A percentile compares a stretch with the other conserved stretches of the same genome.
These are phyloP conservation scores for Saturnispora quitensis DNA, from an alignment of 805 yeast genomes.

Conservation along the genomic window DNA sequence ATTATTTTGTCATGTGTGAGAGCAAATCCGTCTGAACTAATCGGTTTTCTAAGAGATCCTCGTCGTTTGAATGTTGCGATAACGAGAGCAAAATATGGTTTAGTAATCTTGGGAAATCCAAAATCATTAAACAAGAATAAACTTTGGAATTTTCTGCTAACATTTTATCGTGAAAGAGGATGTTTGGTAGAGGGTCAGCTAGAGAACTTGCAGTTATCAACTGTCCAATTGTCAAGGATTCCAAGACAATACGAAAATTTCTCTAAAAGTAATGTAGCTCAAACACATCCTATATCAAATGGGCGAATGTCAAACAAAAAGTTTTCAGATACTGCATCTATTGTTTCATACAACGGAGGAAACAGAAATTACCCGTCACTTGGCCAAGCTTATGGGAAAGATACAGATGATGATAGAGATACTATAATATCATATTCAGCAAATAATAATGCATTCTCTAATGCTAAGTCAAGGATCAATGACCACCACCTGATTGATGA, in stretches of 20 bases:
- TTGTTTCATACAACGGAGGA: constrained; percentile 30
- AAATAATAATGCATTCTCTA: not conserved
- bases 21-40: constrained; percentile 61
- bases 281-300: constrained; percentile 7
- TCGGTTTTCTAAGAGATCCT: constrained; percentile 80
- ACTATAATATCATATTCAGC: constrained; percentile 4
- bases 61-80: constrained; percentile 84
- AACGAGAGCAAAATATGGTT: constrained; percentile 79
- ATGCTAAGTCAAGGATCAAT: constrained; percentile 4
- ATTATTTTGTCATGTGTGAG: constrained; percentile 45
- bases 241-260: constrained; percentile 7
- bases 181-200: constrained; percentile 86
- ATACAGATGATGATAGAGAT: constrained; percentile 7
- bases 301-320: constrained; percentile 9
- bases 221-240: constrained; percentile 38
- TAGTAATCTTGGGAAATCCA: constrained; percentile 79
- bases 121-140: constrained; percentile 58
- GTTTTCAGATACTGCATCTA: constrained; percentile 31
- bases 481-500: not conserved
- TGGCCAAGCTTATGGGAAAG: constrained; percentile 7
- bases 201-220: constrained; percentile 65
- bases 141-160: constrained; percentile 70
- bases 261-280: constrained; percentile 3
- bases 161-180: constrained; percentile 75
- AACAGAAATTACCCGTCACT: not conserved